Percentiles rank a stretch among this genome's conserved stretches.
Conservation (phyloP, 2,329 filamentous ascomycete species). For the Hymenotorrendiella dingleyae region DNA sequence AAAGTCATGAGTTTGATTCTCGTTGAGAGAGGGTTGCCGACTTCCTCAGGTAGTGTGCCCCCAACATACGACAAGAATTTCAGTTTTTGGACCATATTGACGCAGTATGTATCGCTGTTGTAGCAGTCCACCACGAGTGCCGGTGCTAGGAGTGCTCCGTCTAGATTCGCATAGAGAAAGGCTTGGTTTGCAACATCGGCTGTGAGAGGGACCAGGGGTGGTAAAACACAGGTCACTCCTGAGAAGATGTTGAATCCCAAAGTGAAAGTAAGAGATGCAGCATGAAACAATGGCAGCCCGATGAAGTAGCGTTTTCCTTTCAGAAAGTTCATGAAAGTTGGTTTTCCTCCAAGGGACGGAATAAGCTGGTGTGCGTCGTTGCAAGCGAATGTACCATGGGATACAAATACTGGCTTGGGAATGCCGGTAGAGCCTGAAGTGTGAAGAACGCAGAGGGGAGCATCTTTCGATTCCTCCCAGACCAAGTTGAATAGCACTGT, state of each 20-base stretch:
- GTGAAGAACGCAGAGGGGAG: conserved; percentile 36
- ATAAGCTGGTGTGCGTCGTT: conserved; percentile 2
- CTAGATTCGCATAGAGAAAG: not conserved
- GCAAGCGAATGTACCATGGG: conserved; percentile 24
- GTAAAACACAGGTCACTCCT: conserved; percentile 2
- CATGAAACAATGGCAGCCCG: conserved; percentile 2
- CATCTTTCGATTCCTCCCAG: conserved; percentile 30
- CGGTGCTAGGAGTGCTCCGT: not conserved
- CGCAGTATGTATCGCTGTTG: conserved; percentile 1
- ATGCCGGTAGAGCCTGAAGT: conserved; percentile 39
- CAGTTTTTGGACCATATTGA: conserved; percentile 1
- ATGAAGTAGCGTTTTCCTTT: conserved; percentile 2
- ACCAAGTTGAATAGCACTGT: conserved; percentile 26
- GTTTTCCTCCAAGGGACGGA: conserved; percentile 1
- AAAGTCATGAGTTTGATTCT: conserved; percentile 1
- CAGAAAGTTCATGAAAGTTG: not conserved
- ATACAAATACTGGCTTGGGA: conserved; percentile 34
- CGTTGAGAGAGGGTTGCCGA: not conserved
- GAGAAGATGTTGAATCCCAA: not conserved
- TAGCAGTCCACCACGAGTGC: conserved; percentile 3
- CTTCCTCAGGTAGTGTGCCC: not conserved
- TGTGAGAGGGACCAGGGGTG: conserved; percentile 1
- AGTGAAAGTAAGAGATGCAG: conserved; percentile 3
- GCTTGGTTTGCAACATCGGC: not conserved
- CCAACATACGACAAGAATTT: conserved; percentile 1